Evolutionary conservation across 116 monocot genomes (phyloP).

Genomic region (Posidonia oceanica): DNA sequence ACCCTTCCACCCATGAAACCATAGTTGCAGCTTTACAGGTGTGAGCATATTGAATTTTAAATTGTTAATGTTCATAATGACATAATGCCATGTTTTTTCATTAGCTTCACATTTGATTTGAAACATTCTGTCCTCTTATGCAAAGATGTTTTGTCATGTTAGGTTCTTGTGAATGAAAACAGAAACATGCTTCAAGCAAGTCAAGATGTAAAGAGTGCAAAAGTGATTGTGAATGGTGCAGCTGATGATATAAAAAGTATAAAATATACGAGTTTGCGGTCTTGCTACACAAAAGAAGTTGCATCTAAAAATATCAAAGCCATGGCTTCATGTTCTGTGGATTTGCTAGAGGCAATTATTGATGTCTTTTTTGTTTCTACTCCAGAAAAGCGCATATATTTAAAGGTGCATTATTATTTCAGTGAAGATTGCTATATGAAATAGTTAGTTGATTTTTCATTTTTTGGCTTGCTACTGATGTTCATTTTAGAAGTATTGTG

Average conservation of each 20-base stretch:
- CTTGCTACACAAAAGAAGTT: constrained; percentile 32
- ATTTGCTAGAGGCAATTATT: constrained; percentile 37
- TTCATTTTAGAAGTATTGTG: no score
- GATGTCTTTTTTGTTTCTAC: constrained; percentile 55
- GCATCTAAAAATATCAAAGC: constrained; percentile 53
- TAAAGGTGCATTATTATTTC: constrained; percentile 44
- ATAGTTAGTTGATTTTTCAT: not conserved
- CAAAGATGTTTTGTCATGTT: constrained; percentile 9
- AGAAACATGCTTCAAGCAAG: constrained; percentile 17
- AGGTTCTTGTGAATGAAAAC: constrained; percentile 72
- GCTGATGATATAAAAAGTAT: constrained; percentile 1
- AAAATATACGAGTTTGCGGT: not conserved
- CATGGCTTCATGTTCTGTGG: constrained; percentile 44
- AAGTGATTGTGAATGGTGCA: not conserved
- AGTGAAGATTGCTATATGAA: not conserved
- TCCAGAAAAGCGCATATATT: constrained; percentile 34
- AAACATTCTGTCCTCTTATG: no score
- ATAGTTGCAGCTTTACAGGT: constrained; percentile 60
- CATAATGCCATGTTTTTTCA: no score
- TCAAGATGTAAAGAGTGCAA: constrained; percentile 1
- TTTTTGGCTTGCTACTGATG: no score
- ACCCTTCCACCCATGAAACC: constrained; percentile 41
- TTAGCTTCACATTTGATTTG: no score
- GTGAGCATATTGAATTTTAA: not conserved
- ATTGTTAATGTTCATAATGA: not conserved